phyloP scores from a whole-genome alignment of 768 basidiomycete genomes.

The Mycena venus region DNA sequence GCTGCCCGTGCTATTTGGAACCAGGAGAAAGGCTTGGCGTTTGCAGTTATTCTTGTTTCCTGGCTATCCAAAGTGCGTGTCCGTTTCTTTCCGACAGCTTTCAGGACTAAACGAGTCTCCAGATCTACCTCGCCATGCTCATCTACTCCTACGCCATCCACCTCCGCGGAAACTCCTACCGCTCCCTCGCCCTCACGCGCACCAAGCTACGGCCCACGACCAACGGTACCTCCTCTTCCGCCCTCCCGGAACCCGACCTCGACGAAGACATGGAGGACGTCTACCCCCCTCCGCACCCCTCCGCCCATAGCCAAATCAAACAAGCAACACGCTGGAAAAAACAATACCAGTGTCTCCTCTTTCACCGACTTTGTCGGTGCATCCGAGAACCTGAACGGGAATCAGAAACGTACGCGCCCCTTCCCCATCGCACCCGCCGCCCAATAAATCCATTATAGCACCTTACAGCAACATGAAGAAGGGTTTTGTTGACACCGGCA shows the following conservation, averaged over 20 bases:
- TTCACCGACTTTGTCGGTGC: constrained; percentile 16
- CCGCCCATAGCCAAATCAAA: neutral
- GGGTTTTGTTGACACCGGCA: neutral
- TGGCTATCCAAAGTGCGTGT: constrained; percentile 88
- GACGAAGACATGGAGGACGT: constrained; percentile 78
- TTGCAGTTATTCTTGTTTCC: constrained; percentile 80
- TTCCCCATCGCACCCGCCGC: neutral
- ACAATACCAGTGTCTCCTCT: constrained; percentile 12
- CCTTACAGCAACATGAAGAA: constrained; percentile 1
- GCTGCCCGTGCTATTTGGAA: constrained; percentile 92
- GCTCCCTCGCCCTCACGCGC: constrained; percentile 82
- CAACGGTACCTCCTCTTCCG: constrained; percentile 35
- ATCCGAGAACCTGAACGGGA: neutral
- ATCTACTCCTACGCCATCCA: constrained; percentile 96
- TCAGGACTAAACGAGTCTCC: too few relatives aligned
- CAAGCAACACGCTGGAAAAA: neutral
- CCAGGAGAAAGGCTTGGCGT: constrained; percentile 88
- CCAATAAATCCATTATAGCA: constrained; percentile 15
- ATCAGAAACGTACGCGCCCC: constrained; percentile 18
- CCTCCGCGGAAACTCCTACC: constrained; percentile 92
- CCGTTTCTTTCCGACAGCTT: neutral
- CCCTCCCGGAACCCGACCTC: constrained; percentile 60
- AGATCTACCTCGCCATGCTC: constrained; percentile 93
- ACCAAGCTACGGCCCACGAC: constrained; percentile 50
- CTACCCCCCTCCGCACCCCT: constrained; percentile 66